Conservation (phyloP, 768 basidiomycete species). For the Hortiboletus campestris region DNA sequence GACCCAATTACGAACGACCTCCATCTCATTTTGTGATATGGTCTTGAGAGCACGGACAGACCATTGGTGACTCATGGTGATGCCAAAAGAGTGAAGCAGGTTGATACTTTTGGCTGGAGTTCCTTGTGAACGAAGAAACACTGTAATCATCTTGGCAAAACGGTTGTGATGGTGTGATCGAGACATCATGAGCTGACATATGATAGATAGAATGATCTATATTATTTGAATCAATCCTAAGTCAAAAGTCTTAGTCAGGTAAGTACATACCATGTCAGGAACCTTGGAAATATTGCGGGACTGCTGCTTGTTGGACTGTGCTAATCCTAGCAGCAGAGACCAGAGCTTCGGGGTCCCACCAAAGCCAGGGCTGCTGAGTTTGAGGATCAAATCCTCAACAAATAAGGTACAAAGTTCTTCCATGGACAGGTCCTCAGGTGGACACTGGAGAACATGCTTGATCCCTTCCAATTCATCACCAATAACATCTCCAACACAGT, state of each 20-base stretch:
- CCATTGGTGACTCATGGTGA: not conserved
- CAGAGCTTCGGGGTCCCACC: not conserved
- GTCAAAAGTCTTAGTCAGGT: too few relatives aligned
- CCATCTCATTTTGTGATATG: too few relatives aligned
- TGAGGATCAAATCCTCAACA: not conserved
- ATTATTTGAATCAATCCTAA: too few relatives aligned
- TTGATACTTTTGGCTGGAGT: not conserved
- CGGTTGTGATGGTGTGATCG: not conserved
- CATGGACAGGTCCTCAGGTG: not conserved
- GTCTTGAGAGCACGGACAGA: not conserved
- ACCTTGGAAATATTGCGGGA: too few relatives aligned
- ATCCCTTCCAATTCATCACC: not conserved
- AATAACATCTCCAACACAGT: not conserved
- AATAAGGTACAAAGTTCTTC: not conserved
- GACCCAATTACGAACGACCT: too few relatives aligned
- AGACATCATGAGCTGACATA: not conserved
- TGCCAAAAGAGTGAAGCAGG: not conserved
- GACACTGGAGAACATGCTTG: not conserved
- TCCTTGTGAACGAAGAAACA: not conserved
- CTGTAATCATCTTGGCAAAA: not conserved
- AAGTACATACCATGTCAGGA: too few relatives aligned
- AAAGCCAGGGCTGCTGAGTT: not conserved
- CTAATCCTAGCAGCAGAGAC: not conserved
- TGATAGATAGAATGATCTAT: not conserved
- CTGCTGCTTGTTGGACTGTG: too few relatives aligned